Conservation (phyloP, 2,329 filamentous ascomycete species). For the Fonsecaea multimorphosa region DNA sequence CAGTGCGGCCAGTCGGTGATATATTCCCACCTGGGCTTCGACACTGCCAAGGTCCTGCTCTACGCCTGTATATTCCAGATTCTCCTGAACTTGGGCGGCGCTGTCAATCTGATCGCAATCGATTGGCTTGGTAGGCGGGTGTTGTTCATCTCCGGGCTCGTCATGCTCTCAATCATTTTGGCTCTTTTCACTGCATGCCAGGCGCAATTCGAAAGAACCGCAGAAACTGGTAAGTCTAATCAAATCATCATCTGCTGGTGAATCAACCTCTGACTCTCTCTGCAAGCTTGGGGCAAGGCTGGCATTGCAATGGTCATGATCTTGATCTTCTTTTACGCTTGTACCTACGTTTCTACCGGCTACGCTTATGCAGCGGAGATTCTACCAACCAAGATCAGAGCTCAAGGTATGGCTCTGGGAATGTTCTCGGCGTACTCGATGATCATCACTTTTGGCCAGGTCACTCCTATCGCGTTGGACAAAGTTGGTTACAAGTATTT, state of each 20-base stretch:
- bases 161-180: background rate
- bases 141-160: background rate
- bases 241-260: too few relatives aligned
- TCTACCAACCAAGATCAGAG: constrained; percentile 16
- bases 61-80: background rate
- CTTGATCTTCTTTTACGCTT: background rate
- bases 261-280: too few relatives aligned
- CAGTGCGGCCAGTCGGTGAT: background rate
- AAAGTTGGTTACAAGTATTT: background rate
- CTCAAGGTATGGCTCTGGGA: constrained; percentile 16
- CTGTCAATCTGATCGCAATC: background rate
- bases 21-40: background rate
- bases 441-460: background rate
- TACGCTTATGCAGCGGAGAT: constrained; percentile 19
- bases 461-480: background rate
- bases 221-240: background rate
- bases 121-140: background rate
- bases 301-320: constrained; percentile 1
- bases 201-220: background rate
- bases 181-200: background rate
- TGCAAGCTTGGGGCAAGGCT: constrained; percentile 1
- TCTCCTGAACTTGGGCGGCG: background rate
- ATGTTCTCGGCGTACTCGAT: constrained; percentile 16
- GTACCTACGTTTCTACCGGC: background rate
- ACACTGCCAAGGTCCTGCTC: background rate